Evolutionary conservation across 495 filamentous ascomycete species (phyloP).

Genomic region (Tetracladium setigerum): DNA sequence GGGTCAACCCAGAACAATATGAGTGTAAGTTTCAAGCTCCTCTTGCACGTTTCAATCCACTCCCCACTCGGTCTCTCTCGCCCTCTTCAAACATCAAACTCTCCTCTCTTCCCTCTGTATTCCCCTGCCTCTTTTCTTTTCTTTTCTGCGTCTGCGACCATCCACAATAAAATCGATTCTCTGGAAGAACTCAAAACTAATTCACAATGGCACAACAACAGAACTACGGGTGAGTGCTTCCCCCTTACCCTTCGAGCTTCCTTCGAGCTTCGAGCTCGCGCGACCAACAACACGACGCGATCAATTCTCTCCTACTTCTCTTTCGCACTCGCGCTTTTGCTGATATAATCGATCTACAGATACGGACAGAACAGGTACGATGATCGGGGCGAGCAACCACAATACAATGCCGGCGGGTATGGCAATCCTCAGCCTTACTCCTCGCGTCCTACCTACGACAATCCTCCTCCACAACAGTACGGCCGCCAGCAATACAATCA

Average conservation of each 20-base stretch:
- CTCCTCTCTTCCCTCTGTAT: no score
- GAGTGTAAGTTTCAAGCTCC: no score
- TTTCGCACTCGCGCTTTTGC: neutral
- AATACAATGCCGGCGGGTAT: constrained; percentile 28
- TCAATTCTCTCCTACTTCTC: neutral
- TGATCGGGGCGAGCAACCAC: constrained; percentile 25
- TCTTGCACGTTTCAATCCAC: no score
- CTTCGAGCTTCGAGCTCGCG: neutral
- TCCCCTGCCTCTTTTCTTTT: no score
- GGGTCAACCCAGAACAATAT: no score
- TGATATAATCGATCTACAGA: constrained; percentile 14
- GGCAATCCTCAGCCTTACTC: constrained; percentile 18
- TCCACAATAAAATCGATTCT: neutral
- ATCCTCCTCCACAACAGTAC: constrained; percentile 20
- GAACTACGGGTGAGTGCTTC: neutral
- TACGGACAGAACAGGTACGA: constrained; percentile 47
- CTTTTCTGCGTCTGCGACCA: neutral
- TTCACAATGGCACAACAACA: constrained; percentile 10
- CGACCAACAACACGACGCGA: neutral
- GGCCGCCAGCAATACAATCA: constrained; percentile 31
- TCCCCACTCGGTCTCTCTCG: constrained; percentile 9
- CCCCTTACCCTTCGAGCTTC: neutral
- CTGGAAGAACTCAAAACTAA: constrained; percentile 14
- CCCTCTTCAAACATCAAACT: neutral
- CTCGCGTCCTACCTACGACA: constrained; percentile 19